Conservation (phyloP, 2,329 filamentous ascomycete species). For the Trichophyton benhamiae region DNA sequence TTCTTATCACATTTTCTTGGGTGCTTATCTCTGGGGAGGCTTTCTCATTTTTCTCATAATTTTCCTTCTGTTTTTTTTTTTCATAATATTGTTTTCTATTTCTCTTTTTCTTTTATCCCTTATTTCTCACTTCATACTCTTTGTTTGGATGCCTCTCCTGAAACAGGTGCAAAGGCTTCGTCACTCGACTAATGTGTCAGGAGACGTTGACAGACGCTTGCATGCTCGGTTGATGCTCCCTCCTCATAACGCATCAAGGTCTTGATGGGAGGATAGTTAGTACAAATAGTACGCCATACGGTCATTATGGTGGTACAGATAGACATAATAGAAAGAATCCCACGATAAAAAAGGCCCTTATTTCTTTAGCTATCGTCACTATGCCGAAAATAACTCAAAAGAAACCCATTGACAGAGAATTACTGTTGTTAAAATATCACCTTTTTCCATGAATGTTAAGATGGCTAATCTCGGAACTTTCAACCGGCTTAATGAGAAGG, state of each 20-base stretch:
- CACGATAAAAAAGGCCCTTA: neutral
- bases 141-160: neutral
- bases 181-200: neutral
- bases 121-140: neutral
- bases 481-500: neutral
- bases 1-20: neutral
- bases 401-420: neutral
- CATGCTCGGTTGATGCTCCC: neutral
- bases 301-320: neutral
- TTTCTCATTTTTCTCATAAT: neutral
- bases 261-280: constrained; percentile 2
- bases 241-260: neutral
- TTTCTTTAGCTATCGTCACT: no score
- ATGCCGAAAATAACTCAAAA: neutral
- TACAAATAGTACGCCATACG: neutral
- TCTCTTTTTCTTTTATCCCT: no score
- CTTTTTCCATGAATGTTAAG: neutral
- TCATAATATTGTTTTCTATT: neutral
- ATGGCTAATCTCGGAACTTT: neutral
- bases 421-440: neutral
- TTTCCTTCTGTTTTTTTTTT: no score
- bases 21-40: neutral
- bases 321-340: constrained; percentile 2
- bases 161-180: neutral
- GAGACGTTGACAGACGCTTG: neutral